These are phyloP conservation scores for Posidonia oceanica DNA, from an alignment of 116 monocot genomes.

Conservation along the genomic window DNA sequence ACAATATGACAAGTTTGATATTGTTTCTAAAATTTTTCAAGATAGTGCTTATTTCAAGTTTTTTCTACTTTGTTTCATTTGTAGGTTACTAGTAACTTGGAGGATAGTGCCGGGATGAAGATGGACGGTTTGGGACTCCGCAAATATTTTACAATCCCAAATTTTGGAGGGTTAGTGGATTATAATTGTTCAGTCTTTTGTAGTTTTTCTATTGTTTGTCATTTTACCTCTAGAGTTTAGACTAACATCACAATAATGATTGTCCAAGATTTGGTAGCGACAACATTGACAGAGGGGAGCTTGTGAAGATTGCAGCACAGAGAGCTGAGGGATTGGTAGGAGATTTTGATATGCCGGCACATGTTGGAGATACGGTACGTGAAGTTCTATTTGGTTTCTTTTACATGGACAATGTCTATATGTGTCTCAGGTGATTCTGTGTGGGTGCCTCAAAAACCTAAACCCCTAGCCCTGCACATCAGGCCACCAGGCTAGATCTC, in stretches of 20 bases:
- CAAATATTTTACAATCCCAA: conserved; percentile 38
- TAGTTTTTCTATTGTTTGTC: too few relatives aligned
- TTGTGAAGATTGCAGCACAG: conserved; percentile 45
- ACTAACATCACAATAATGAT: not conserved
- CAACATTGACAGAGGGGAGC: conserved; percentile 34
- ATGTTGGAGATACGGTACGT: conserved; percentile 59
- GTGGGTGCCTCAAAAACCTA: too few relatives aligned
- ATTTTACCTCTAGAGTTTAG: too few relatives aligned
- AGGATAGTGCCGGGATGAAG: conserved; percentile 64
- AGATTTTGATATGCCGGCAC: conserved; percentile 42
- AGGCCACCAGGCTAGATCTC: too few relatives aligned
- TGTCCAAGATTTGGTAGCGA: conserved; percentile 36
- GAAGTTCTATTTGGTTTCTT: conserved; percentile 1
- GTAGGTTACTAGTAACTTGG: conserved; percentile 57
- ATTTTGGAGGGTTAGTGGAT: conserved; percentile 41
- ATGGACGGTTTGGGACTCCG: conserved; percentile 40
- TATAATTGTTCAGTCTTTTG: too few relatives aligned
- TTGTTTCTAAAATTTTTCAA: not conserved
- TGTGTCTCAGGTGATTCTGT: too few relatives aligned
- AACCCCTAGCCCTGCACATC: too few relatives aligned
- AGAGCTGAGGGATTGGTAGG: conserved; percentile 28
- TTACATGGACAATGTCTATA: not conserved
- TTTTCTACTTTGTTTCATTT: conserved; percentile 1
- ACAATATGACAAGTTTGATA: not conserved
- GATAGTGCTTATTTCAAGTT: not conserved